phyloP scores from a whole-genome alignment of 768 basidiomycete species.

The Lactifluus rugatus region DNA sequence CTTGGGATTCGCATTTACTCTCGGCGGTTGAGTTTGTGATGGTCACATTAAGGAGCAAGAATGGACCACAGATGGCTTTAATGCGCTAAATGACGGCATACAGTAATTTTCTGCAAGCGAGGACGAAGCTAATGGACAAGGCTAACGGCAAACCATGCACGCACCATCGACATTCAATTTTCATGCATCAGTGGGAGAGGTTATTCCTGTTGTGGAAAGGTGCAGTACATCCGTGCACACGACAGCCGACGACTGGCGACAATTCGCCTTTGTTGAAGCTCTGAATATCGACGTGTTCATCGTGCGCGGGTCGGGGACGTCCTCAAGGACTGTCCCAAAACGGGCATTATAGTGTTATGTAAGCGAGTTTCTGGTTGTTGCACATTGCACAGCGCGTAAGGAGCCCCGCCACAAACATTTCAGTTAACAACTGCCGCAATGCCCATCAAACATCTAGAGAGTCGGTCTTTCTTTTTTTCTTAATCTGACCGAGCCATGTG shows the following conservation, averaged over 20 bases:
- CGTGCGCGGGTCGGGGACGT: too few species aligned
- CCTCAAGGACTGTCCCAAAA: neutral
- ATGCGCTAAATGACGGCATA: neutral
- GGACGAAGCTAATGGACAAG: too few species aligned
- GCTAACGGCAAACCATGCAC: neutral
- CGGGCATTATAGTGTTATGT: neutral
- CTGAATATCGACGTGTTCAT: neutral
- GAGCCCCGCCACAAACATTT: slow-evolving; percentile 4
- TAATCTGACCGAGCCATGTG: neutral
- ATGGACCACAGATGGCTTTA: neutral
- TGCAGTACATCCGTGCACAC: neutral
- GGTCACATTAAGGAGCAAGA: neutral
- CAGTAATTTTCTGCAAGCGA: neutral
- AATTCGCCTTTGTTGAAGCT: neutral
- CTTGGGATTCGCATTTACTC: neutral
- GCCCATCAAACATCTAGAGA: slow-evolving; percentile 79
- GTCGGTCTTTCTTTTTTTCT: slow-evolving; percentile 34
- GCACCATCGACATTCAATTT: too few species aligned
- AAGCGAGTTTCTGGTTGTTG: slow-evolving; percentile 6
- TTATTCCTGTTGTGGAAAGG: neutral
- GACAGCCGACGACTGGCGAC: neutral
- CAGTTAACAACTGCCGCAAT: slow-evolving; percentile 30
- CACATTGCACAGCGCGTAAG: neutral
- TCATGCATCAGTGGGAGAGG: neutral
- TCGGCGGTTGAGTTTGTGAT: too few species aligned